phyloP scores from a whole-genome alignment of 2,329 filamentous ascomycete species.

The Thielaviopsis populi region DNA sequence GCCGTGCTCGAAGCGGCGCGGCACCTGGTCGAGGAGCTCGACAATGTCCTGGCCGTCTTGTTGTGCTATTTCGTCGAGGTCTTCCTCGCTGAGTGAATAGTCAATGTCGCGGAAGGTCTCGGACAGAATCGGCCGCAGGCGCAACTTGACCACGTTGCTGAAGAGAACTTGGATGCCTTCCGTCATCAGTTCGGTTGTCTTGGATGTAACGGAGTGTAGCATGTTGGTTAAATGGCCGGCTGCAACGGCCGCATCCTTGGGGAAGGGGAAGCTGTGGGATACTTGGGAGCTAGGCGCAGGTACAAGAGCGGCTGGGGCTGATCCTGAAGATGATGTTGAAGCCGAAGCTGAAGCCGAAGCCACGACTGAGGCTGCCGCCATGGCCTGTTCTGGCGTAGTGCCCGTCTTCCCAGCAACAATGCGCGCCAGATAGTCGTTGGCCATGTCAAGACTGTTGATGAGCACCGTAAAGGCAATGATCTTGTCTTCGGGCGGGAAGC shows the following conservation, averaged over 20 bases:
- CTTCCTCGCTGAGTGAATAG: conserved; percentile 55
- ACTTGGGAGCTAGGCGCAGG: conserved; percentile 30
- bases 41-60: conserved; percentile 34
- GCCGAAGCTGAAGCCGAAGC: neutral
- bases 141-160: conserved; percentile 70
- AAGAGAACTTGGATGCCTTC: conserved; percentile 80
- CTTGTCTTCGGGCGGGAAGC: conserved; percentile 71
- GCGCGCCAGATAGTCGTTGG: conserved; percentile 76
- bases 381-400: conserved; percentile 25
- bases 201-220: conserved; percentile 56
- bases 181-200: conserved; percentile 65
- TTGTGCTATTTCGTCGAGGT: conserved; percentile 40
- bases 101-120: conserved; percentile 88
- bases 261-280: conserved; percentile 61
- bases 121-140: conserved; percentile 66
- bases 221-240: conserved; percentile 52
- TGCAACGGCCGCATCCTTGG: conserved; percentile 57
- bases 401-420: conserved; percentile 60
- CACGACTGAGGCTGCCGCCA: neutral
- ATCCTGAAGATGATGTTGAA: neutral
- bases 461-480: conserved; percentile 82
- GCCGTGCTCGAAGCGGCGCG: conserved; percentile 63
- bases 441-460: conserved; percentile 89
- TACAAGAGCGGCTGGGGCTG: neutral
- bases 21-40: conserved; percentile 50